Percentiles rank a stretch among this genome's conserved stretches.
These are phyloP conservation scores for Ilyonectria mors-panacis DNA, from an alignment of 2,329 filamentous ascomycete species.

Conservation along the genomic window DNA sequence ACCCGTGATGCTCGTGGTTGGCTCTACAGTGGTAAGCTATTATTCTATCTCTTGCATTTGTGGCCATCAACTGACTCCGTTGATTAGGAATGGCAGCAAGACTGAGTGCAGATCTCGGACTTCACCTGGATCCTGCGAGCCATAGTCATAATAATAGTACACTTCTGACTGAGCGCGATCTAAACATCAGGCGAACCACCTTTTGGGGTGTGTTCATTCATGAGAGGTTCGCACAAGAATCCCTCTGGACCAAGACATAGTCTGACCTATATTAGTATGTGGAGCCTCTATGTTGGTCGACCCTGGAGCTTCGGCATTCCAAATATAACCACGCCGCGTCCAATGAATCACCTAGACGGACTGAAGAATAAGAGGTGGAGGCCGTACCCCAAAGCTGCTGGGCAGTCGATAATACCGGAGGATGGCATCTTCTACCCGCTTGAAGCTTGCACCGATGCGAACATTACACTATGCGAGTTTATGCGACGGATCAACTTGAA, in stretches of 20 bases:
- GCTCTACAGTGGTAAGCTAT: slow-evolving; percentile 41
- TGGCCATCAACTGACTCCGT: neutral
- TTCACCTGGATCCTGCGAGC: slow-evolving; percentile 34
- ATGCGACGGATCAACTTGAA: slow-evolving; percentile 37
- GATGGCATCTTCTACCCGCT: slow-evolving; percentile 2
- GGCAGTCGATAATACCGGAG: neutral
- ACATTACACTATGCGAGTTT: slow-evolving; percentile 31
- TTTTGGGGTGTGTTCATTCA: slow-evolving; percentile 40
- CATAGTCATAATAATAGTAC: slow-evolving; percentile 24
- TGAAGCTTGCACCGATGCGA: slow-evolving; percentile 20
- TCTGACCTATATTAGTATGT: slow-evolving; percentile 26
- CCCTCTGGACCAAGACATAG: too few relatives aligned
- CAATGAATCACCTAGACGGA: neutral
- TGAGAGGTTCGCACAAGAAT: slow-evolving; percentile 12
- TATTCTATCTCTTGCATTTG: too few relatives aligned
- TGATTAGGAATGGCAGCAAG: slow-evolving; percentile 34
- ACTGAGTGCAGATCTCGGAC: slow-evolving; percentile 34
- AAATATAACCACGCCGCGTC: slow-evolving; percentile 35
- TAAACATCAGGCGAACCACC: slow-evolving; percentile 29
- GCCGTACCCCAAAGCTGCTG: slow-evolving; percentile 5
- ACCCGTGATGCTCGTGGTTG: slow-evolving; percentile 43
- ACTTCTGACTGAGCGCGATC: slow-evolving; percentile 23
- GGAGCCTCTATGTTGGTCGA: slow-evolving; percentile 36
- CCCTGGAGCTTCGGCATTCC: slow-evolving; percentile 38
- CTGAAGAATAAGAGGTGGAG: slow-evolving; percentile 14